Conservation (phyloP, 2,329 filamentous ascomycete species). For the Colletotrichum simmondsii region DNA sequence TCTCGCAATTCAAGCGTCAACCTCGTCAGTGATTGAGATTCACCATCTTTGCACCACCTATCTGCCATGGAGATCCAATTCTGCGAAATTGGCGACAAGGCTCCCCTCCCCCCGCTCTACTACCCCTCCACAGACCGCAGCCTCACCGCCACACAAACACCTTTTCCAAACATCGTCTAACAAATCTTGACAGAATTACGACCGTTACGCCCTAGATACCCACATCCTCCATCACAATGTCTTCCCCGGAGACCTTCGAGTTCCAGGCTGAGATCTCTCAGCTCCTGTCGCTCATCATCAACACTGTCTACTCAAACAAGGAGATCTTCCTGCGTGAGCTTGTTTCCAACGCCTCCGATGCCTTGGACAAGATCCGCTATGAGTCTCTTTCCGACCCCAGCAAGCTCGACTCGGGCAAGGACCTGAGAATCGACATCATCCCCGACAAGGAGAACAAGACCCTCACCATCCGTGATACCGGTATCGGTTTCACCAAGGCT, state of each 20-base stretch:
- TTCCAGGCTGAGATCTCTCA: slow-evolving; percentile 99
- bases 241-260: slow-evolving; percentile 89
- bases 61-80: background rate
- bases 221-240: slow-evolving; percentile 68
- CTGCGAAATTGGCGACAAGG: background rate
- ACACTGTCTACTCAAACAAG: slow-evolving; percentile 99
- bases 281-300: slow-evolving; percentile 99
- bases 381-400: slow-evolving; percentile 95
- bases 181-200: slow-evolving; percentile 28
- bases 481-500: slow-evolving; percentile 99
- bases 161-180: slow-evolving; percentile 12
- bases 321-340: slow-evolving; percentile 99
- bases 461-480: slow-evolving; percentile 94
- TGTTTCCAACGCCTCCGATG: slow-evolving; percentile 98
- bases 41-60: slow-evolving; percentile 22
- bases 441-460: slow-evolving; percentile 98
- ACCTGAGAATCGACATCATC: slow-evolving; percentile 98
- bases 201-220: slow-evolving; percentile 33
- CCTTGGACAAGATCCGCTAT: slow-evolving; percentile 99
- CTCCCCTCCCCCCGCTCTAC: background rate
- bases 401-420: slow-evolving; percentile 98
- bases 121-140: slow-evolving; percentile 33
- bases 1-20: background rate
- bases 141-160: slow-evolving; percentile 6
- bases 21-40: background rate